phyloP scores from a whole-genome alignment of 2,329 filamentous ascomycete species.

The Ascosphaera aggregata region DNA sequence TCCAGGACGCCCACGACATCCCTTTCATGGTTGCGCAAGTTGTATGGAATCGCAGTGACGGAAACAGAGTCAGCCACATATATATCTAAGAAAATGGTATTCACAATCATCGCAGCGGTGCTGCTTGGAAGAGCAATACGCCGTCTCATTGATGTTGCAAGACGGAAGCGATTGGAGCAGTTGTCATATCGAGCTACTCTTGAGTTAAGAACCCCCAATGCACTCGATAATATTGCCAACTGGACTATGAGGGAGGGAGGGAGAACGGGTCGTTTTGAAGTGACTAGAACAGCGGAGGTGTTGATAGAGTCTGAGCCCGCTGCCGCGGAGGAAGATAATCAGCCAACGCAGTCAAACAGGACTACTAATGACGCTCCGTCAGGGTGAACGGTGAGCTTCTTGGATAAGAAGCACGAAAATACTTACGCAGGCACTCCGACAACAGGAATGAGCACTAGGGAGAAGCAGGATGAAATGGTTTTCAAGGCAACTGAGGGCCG shows the following conservation, averaged over 20 bases:
- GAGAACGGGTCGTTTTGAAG: too few relatives aligned
- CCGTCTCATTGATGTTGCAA: conserved; percentile 3
- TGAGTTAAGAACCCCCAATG: not conserved
- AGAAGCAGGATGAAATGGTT: too few relatives aligned
- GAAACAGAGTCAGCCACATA: not conserved
- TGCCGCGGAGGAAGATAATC: too few relatives aligned
- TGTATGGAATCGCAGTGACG: not conserved
- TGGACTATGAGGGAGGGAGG: not conserved
- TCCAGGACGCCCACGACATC: conserved; percentile 3
- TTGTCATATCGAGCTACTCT: not conserved
- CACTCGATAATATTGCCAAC: not conserved
- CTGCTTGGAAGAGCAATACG: conserved; percentile 4
- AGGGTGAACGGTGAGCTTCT: too few relatives aligned
- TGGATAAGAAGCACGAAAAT: too few relatives aligned
- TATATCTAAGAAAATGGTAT: conserved; percentile 3
- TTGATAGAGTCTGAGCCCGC: too few relatives aligned
- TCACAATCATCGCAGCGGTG: conserved; percentile 2
- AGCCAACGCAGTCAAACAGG: too few relatives aligned
- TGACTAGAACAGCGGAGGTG: too few relatives aligned
- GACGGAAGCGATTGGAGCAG: not conserved
- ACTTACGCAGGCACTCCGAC: too few relatives aligned
- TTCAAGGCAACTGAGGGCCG: too few relatives aligned
- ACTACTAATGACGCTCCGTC: too few relatives aligned
- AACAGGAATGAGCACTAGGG: too few relatives aligned
- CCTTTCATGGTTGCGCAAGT: not conserved